A percentile compares a stretch with the other conserved stretches of the same genome.
These are phyloP conservation scores for Penicillium canariense DNA, from an alignment of 495 filamentous ascomycete genomes.

Conservation along the genomic window DNA sequence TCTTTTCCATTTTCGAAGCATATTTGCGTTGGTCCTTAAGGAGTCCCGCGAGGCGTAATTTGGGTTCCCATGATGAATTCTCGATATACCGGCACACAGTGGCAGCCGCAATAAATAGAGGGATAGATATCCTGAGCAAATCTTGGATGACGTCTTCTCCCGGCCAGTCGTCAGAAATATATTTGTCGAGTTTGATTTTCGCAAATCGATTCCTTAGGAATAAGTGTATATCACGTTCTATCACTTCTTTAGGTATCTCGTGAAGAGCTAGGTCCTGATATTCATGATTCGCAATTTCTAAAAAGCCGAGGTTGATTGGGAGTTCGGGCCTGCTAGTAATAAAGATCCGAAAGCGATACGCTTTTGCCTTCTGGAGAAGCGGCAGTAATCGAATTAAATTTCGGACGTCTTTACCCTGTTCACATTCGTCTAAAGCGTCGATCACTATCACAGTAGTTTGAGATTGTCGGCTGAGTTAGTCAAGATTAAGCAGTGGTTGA, in stretches of 20 bases:
- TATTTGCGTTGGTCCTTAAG: conserved; percentile 14
- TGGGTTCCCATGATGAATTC: conserved; percentile 3
- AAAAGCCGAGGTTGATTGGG: conserved; percentile 35
- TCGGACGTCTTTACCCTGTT: conserved; percentile 32
- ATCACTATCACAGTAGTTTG: conserved; percentile 37
- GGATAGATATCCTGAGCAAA: conserved; percentile 20
- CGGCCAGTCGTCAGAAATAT: conserved; percentile 38
- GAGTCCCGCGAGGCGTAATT: conserved; percentile 9
- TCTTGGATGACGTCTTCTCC: conserved; percentile 10
- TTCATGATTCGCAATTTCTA: conserved; percentile 5
- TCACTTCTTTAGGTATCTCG: conserved; percentile 10
- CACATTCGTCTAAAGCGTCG: conserved; percentile 55
- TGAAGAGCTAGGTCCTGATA: conserved; percentile 26
- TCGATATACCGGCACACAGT: conserved; percentile 29
- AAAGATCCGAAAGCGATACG: conserved; percentile 22
- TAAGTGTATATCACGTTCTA: conserved; percentile 27
- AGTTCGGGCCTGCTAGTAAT: conserved; percentile 46
- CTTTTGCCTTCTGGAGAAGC: conserved; percentile 2
- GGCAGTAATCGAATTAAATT: conserved; percentile 37
- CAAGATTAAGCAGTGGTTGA: conserved; percentile 26
- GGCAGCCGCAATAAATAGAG: too few species aligned
- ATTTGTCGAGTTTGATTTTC: conserved; percentile 7
- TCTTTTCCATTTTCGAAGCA: conserved; percentile 19
- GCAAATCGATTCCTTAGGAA: background rate
- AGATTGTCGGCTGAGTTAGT: background rate